Conservation (phyloP, 805 yeast genomes). For the Zygotorulaspora sp. region DNA sequence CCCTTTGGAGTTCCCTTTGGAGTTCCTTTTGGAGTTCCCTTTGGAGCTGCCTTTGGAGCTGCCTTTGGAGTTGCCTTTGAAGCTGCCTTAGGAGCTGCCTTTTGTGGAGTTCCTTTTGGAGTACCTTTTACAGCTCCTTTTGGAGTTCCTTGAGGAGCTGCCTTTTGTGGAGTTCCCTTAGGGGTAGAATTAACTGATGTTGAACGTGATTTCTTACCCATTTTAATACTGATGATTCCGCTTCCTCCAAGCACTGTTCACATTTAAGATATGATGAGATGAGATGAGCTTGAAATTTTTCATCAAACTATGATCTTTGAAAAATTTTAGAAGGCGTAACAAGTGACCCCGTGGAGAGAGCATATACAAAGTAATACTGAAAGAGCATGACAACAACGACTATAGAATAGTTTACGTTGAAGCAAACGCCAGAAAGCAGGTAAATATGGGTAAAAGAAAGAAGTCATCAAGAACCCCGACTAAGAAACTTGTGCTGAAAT, state of each 20-base stretch:
- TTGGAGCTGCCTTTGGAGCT: conserved; percentile 13
- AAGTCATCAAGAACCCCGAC: conserved; percentile 78
- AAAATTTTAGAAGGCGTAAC: conserved; percentile 8
- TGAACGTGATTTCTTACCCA: conserved; percentile 22
- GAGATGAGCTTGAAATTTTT: conserved; percentile 14
- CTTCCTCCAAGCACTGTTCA: too few species aligned
- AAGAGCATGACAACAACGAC: neutral
- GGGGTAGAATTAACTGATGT: conserved; percentile 12
- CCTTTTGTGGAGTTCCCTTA: conserved; percentile 18
- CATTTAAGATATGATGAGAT: conserved; percentile 21
- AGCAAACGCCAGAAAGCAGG: neutral
- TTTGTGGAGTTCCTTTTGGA: conserved; percentile 17
- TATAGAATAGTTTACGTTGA: too few species aligned
- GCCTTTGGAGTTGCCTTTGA: conserved; percentile 17
- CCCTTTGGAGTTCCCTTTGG: conserved; percentile 17
- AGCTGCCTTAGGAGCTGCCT: conserved; percentile 14
- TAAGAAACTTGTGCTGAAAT: conserved; percentile 68
- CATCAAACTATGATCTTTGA: neutral
- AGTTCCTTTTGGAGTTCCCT: conserved; percentile 12
- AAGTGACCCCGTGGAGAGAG: neutral
- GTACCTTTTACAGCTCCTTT: conserved; percentile 7
- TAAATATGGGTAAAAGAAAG: conserved; percentile 68
- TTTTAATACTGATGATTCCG: conserved; percentile 1
- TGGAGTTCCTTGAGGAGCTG: conserved; percentile 15
- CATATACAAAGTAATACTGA: neutral